These are phyloP conservation scores for Xylaria acuta DNA, from an alignment of 495 filamentous ascomycete genomes.

Conservation along the genomic window DNA sequence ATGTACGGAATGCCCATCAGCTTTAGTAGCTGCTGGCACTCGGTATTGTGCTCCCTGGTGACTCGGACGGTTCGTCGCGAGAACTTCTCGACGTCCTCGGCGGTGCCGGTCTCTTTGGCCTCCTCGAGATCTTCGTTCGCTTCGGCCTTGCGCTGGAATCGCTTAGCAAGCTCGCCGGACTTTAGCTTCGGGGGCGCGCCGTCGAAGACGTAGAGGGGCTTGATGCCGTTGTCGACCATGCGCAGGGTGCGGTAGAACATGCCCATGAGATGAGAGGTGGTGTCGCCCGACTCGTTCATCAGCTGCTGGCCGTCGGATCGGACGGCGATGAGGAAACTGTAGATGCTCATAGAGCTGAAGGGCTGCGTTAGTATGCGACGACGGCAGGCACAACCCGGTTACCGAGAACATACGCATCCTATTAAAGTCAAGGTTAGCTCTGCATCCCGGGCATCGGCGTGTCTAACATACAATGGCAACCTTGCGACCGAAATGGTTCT, in stretches of 20 bases:
- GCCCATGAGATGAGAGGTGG: slow-evolving; percentile 97
- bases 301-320: slow-evolving; percentile 96
- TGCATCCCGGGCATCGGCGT: not conserved
- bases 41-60: slow-evolving; percentile 93
- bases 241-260: slow-evolving; percentile 99
- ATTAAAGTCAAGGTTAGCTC: slow-evolving; percentile 15
- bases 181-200: slow-evolving; percentile 96
- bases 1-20: slow-evolving; percentile 97
- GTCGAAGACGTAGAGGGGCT: slow-evolving; percentile 97
- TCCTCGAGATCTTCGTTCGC: slow-evolving; percentile 88
- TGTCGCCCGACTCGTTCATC: slow-evolving; percentile 91
- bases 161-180: slow-evolving; percentile 92
- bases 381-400: not conserved
- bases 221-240: slow-evolving; percentile 98
- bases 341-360: slow-evolving; percentile 93
- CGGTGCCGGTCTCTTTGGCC: slow-evolving; percentile 95
- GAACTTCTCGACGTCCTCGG: slow-evolving; percentile 98
- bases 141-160: slow-evolving; percentile 87
- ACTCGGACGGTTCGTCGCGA: slow-evolving; percentile 92
- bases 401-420: slow-evolving; percentile 82
- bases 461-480: slow-evolving; percentile 82
- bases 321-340: slow-evolving; percentile 97
- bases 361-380: slow-evolving; percentile 34
- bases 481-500: slow-evolving; percentile 96
- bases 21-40: slow-evolving; percentile 87